Base-by-base conservation (phyloP, 2,329 filamentous ascomycete species). In the Phyllosticta ampelicida region DNA sequence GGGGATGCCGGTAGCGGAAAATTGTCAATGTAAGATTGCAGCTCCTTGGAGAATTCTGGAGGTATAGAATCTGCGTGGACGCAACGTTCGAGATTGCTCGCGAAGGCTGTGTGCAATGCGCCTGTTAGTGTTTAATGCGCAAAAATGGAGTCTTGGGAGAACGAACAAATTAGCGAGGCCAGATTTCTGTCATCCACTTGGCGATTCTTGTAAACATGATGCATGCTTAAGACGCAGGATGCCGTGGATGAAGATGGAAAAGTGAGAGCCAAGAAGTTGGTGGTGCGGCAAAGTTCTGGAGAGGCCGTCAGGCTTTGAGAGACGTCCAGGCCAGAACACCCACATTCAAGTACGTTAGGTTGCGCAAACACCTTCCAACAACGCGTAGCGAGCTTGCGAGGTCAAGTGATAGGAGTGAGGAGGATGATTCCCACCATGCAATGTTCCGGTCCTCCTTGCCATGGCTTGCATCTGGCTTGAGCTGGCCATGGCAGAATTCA, bases 21-120 rank as follows among this genome's bases (percentile, higher is more conserved):
- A 8, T 68, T 70, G 30, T 75, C 70, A 26, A 81, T 69, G 18
- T 80, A 73, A 1, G 66, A 58, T 28, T 71, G 67, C 0, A 81
- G 67, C 2, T 73, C 65, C 16, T n/a, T n/a, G 3, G 28, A 4
- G 16, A 29, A 23, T 13, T 29, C 16, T 66, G 63, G 11, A 68
- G 54, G 1, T 71, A 62, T 20, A 8, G 58, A 49, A 10, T 58
- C 48, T 21, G 13, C 9, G 13, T 65, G 60, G 56, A 71, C 55
- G 51, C 68, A 68, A 20, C 60, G 60, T 23, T 58, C 36, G 58
- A 73, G 64, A 5, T 19, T 63, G 44, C 65, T 63, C 11, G 70
- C 68, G 60, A 73, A 74, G 20, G 64, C 71, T 73, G 55, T 21
- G 54, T 19, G 29, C 20, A 52, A 62, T 67, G 19, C 67, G 62